Percentiles rank a stretch among this genome's conserved stretches.
Conservation (phyloP, 129 eudicot species). For the Lactuca saligna region DNA sequence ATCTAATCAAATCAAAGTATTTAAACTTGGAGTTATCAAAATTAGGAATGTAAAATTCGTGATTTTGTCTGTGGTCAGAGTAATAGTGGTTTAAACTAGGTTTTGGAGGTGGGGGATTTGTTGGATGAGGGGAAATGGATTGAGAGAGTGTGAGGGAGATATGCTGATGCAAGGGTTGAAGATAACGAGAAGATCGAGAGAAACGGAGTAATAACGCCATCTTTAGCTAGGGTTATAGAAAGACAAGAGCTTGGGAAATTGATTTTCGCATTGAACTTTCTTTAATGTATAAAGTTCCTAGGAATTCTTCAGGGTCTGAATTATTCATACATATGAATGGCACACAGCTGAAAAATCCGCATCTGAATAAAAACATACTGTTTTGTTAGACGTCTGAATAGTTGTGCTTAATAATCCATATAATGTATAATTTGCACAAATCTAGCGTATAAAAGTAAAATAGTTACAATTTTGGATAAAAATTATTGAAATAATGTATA, state of each 20-base stretch:
- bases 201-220: conserved; percentile 45
- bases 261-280: conserved; percentile 1
- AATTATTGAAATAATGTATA: too few relatives aligned
- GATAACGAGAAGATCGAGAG: conserved; percentile 31
- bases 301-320: too few relatives aligned
- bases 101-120: conserved; percentile 10
- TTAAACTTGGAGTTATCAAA: conserved; percentile 14
- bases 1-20: conserved; percentile 15
- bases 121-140: conserved; percentile 21
- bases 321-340: too few relatives aligned
- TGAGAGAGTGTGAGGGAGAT: conserved; percentile 24
- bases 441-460: too few relatives aligned
- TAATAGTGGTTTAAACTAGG: conserved; percentile 15
- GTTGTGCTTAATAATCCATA: too few relatives aligned
- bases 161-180: conserved; percentile 15
- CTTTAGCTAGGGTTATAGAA: background rate
- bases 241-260: background rate
- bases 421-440: too few relatives aligned
- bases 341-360: too few relatives aligned
- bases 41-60: conserved; percentile 7
- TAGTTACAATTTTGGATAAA: too few relatives aligned
- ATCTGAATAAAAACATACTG: too few relatives aligned
- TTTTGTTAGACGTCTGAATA: too few relatives aligned
- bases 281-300: too few relatives aligned
- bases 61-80: background rate